Conservation (phyloP, 108 stramenopile genomes). For the Tribonema minus region DNA sequence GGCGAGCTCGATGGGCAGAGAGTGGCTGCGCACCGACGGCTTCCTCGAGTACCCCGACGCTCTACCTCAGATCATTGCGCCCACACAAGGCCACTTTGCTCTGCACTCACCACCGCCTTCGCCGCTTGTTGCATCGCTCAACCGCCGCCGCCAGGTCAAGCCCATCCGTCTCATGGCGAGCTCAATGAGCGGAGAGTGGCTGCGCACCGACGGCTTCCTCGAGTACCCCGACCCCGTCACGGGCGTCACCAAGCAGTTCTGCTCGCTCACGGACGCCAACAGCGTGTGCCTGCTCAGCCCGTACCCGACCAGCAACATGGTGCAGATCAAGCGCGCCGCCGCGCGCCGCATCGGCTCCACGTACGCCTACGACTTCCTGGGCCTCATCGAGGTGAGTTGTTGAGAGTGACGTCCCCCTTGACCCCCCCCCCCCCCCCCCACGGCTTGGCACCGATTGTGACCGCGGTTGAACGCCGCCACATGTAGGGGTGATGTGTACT, state of each 20-base stretch:
- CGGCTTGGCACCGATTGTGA: too few species aligned
- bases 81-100: too few species aligned
- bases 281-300: conserved; percentile 81
- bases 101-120: too few species aligned
- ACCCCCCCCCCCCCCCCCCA: too few species aligned
- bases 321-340: conserved; percentile 85
- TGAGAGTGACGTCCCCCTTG: too few species aligned
- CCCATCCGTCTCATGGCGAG: conserved; percentile 89
- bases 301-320: conserved; percentile 71
- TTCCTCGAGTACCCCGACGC: conserved; percentile 84
- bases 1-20: conserved; percentile 84
- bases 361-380: conserved; percentile 95
- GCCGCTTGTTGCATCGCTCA: too few species aligned
- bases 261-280: conserved; percentile 66
- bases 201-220: conserved; percentile 79
- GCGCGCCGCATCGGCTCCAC: conserved; percentile 94
- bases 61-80: too few species aligned
- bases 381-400: conserved; percentile 70
- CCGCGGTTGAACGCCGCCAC: not conserved
- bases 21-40: conserved; percentile 83
- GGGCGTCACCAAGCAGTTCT: conserved; percentile 83
- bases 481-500: not conserved
- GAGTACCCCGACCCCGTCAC: conserved; percentile 86
- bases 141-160: too few species aligned
- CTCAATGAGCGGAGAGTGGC: conserved; percentile 87